A percentile compares a stretch with the other conserved stretches of the same genome.
Evolutionary conservation across 352 stramenopile species (phyloP).

Genomic region (Globisporangium takayamanum): DNA sequence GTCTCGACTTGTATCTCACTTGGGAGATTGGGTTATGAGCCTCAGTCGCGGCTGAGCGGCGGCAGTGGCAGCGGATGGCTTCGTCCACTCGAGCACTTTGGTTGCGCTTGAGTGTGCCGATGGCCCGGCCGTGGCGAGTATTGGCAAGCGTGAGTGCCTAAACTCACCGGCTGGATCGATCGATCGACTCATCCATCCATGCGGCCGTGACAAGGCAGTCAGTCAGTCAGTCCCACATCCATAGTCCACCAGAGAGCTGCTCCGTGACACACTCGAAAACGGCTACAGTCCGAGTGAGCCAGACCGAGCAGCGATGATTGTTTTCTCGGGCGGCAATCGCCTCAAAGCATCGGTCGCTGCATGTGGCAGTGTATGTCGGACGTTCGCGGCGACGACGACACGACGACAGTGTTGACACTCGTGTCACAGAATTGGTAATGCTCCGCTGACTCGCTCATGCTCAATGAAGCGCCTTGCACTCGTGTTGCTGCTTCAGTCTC

Average conservation of each 20-base stretch:
- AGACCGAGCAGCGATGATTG: neutral
- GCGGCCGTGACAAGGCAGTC: neutral
- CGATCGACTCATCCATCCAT: neutral
- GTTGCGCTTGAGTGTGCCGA: neutral
- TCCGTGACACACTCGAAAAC: neutral
- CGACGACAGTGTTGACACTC: neutral
- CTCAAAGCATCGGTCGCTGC: neutral
- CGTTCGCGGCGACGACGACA: neutral
- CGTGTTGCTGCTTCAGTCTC: no score
- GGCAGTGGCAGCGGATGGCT: neutral
- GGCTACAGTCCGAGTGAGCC: neutral
- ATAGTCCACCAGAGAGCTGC: neutral
- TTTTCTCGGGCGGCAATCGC: neutral
- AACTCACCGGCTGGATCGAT: neutral
- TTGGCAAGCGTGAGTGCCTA: neutral
- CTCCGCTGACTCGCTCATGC: no score
- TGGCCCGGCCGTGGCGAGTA: neutral
- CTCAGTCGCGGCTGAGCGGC: neutral
- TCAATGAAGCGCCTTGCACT: no score
- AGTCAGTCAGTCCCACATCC: neutral
- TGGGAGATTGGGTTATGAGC: conserved; percentile 18
- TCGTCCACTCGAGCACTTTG: neutral
- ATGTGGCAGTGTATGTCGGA: neutral
- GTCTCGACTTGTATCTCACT: conserved; percentile 19
- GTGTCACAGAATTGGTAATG: no score